These are phyloP conservation scores for Fomitopsis palustris DNA, from an alignment of 1,284 basidiomycete genomes.

Conservation along the genomic window DNA sequence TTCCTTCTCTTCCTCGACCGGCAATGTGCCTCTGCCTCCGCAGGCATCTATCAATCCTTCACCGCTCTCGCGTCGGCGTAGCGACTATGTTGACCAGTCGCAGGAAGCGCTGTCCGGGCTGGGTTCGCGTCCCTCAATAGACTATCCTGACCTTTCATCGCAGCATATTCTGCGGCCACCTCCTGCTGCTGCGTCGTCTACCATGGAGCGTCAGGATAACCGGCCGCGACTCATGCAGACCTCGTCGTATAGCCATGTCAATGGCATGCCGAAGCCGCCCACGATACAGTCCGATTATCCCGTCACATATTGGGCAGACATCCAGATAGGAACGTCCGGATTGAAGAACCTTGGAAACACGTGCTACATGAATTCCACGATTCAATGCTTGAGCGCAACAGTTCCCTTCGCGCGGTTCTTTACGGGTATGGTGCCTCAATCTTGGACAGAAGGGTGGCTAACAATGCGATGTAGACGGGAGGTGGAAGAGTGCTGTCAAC, in stretches of 20 bases:
- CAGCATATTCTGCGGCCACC: conserved; percentile 71
- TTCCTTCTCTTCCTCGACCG: conserved; percentile 33
- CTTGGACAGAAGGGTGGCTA: background rate
- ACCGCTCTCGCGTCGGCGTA: conserved; percentile 65
- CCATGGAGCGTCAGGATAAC: conserved; percentile 66
- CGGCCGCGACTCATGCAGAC: conserved; percentile 44
- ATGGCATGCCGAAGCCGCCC: conserved; percentile 44
- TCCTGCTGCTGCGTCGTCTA: conserved; percentile 65
- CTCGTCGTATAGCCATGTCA: conserved; percentile 20
- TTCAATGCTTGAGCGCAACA: conserved; percentile 93
- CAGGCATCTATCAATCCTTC: conserved; percentile 78
- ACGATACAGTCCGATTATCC: conserved; percentile 70
- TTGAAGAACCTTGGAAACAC: conserved; percentile 98
- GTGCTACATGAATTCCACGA: conserved; percentile 98
- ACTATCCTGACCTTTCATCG: conserved; percentile 73
- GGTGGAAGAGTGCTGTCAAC: conserved; percentile 89
- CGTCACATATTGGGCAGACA: conserved; percentile 77
- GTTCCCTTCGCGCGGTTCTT: conserved; percentile 91
- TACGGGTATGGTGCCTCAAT: conserved; percentile 72
- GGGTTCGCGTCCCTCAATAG: conserved; percentile 54
- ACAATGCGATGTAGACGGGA: conserved; percentile 57
- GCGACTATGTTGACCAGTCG: conserved; percentile 77
- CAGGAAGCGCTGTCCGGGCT: conserved; percentile 62
- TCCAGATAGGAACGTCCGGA: conserved; percentile 79
- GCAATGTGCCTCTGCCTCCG: conserved; percentile 59